A percentile compares a stretch with the other conserved stretches of the same genome.
phyloP scores from a whole-genome alignment of 768 basidiomycete genomes.

The Nevesoporus exiguus region DNA sequence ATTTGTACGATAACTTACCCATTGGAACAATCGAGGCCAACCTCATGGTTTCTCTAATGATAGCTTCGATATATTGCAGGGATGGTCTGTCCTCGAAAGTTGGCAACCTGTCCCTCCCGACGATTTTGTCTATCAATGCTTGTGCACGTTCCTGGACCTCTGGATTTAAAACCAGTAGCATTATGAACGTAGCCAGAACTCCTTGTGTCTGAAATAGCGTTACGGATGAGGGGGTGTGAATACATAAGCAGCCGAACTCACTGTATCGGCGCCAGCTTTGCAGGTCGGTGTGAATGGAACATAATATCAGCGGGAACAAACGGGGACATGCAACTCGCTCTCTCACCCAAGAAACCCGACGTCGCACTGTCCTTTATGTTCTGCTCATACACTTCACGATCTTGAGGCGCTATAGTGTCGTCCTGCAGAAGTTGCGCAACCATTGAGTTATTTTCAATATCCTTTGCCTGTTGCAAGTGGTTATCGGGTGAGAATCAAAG shows the following conservation, averaged over 20 bases:
- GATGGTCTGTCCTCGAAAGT: conserved; percentile 15
- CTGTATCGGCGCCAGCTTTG: conserved; percentile 17
- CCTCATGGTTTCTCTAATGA: conserved; percentile 21
- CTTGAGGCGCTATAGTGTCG: background rate
- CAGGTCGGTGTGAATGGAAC: background rate
- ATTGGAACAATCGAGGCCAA: conserved; percentile 23
- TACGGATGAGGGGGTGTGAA: background rate
- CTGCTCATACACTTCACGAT: conserved; percentile 14
- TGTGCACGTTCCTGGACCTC: conserved; percentile 23
- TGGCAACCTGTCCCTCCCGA: conserved; percentile 19
- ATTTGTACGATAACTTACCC: conserved; percentile 6
- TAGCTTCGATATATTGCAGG: conserved; percentile 22
- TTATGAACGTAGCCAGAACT: conserved; percentile 11
- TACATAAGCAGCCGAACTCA: background rate
- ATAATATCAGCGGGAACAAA: background rate
- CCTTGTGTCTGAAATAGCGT: conserved; percentile 14
- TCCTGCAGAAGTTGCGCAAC: conserved; percentile 18
- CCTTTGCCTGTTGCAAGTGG: conserved; percentile 14
- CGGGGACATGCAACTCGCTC: background rate
- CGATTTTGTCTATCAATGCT: conserved; percentile 13
- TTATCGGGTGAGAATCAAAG: background rate
- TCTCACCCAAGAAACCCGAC: conserved; percentile 23
- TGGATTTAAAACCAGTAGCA: conserved; percentile 22
- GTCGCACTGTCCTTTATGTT: conserved; percentile 16
- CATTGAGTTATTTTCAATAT: conserved; percentile 20